phyloP scores from a whole-genome alignment of 495 filamentous ascomycete genomes.

The Penicillium longicatenatum region DNA sequence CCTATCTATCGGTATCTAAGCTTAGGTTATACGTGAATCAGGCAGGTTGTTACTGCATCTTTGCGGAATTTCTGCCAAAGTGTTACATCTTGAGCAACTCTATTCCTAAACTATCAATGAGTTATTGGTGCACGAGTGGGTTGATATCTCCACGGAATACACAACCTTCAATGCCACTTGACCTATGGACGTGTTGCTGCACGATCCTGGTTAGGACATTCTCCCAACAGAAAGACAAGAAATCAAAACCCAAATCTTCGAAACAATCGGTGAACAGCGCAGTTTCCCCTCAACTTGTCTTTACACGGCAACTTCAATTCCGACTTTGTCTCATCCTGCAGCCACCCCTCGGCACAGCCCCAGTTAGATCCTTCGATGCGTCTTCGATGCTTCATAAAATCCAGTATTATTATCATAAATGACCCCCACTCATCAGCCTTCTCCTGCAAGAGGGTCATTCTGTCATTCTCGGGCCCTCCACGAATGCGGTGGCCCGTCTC shows the following conservation, averaged over 20 bases:
- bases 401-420: conserved; percentile 15
- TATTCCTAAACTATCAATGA: conserved; percentile 1
- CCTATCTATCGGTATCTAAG: background rate
- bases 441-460: conserved; percentile 24
- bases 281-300: background rate
- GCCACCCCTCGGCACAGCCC: conserved; percentile 25
- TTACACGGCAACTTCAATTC: background rate
- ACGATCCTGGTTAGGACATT: background rate
- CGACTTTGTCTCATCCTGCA: conserved; percentile 18
- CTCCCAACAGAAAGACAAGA: background rate
- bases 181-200: background rate
- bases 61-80: background rate
- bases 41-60: no score
- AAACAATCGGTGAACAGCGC: background rate
- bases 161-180: background rate
- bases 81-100: conserved; percentile 1
- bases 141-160: background rate
- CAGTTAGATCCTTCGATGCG: conserved; percentile 36
- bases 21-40: background rate
- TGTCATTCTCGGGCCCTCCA: conserved; percentile 21
- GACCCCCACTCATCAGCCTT: conserved; percentile 7
- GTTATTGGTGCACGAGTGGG: background rate
- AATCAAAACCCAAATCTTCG: background rate
- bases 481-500: conserved; percentile 15
- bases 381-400: conserved; percentile 35